Conservation (phyloP, 352 stramenopile species). For the Pseudoperonospora humuli region DNA sequence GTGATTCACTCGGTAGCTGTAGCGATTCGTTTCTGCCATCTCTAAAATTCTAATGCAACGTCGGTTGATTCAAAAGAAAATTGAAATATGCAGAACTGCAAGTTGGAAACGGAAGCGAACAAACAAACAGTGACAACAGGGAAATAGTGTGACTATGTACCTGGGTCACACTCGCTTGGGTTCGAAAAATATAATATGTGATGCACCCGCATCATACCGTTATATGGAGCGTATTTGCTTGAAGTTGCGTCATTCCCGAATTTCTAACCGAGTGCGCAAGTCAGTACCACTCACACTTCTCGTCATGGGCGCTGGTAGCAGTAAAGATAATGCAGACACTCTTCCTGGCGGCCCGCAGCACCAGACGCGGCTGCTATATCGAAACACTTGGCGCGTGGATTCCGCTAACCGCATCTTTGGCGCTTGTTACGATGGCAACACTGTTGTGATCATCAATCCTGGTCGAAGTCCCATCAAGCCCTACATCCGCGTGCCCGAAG, state of each 20-base stretch:
- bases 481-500: constrained; percentile 84
- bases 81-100: too few species aligned
- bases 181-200: too few species aligned
- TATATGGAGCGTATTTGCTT: too few species aligned
- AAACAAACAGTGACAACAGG: too few species aligned
- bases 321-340: constrained; percentile 9
- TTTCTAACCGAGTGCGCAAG: constrained; percentile 13
- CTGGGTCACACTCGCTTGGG: too few species aligned
- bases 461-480: constrained; percentile 48
- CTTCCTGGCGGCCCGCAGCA: constrained; percentile 24
- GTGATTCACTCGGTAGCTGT: constrained; percentile 26
- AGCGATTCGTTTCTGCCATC: constrained; percentile 10
- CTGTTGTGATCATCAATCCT: constrained; percentile 73
- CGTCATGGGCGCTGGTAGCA: constrained; percentile 13
- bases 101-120: too few species aligned
- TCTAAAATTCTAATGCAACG: too few species aligned
- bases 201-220: too few species aligned
- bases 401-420: constrained; percentile 68
- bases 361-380: constrained; percentile 60
- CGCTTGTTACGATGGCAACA: constrained; percentile 74
- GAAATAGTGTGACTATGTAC: too few species aligned
- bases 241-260: constrained; percentile 7
- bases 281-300: constrained; percentile 1
- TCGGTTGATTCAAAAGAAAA: too few species aligned
- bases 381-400: constrained; percentile 51